Percentiles rank a stretch among this genome's conserved stretches.
phyloP scores from a whole-genome alignment of 169 alveolate species.

The Plasmodium inui region DNA sequence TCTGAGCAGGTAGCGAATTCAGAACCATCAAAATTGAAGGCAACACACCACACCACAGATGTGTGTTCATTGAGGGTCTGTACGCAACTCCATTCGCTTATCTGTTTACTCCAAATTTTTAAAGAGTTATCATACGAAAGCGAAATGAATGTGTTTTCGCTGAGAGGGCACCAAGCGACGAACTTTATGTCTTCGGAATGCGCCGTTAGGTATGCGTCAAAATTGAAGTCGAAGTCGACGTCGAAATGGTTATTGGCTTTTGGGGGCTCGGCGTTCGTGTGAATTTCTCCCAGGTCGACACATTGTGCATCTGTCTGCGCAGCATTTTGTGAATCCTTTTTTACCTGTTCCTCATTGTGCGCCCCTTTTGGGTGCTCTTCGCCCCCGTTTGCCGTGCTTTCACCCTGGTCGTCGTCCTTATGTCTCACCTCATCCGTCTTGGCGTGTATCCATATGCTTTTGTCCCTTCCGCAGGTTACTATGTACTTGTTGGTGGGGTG shows the following conservation, averaged over 20 bases:
- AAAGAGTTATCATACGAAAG: constrained; percentile 63
- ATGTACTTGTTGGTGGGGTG: constrained; percentile 79
- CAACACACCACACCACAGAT: constrained; percentile 83
- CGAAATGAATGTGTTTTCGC: constrained; percentile 77
- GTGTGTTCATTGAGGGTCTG: constrained; percentile 80
- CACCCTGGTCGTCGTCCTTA: not conserved
- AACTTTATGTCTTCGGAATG: constrained; percentile 62
- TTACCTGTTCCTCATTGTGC: not conserved
- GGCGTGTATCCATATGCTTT: constrained; percentile 84
- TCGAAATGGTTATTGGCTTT: not conserved
- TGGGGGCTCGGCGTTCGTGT: not conserved
- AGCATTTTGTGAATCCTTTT: not conserved
- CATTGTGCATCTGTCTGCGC: not conserved
- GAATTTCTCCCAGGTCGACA: not conserved
- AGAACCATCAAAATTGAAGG: constrained; percentile 80
- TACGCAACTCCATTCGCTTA: constrained; percentile 83
- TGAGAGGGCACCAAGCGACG: constrained; percentile 63
- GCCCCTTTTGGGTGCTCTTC: not conserved
- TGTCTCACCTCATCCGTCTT: not conserved
- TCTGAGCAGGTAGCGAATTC: constrained; percentile 81
- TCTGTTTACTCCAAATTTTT: constrained; percentile 37
- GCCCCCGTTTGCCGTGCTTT: not conserved
- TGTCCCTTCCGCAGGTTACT: constrained; percentile 87
- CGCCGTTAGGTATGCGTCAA: constrained; percentile 60
- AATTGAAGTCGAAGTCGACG: constrained; percentile 16